Evolutionary conservation across 345 rosid species (phyloP), one percentile per base, ranked within the genome.

Genomic region (Aquilaria malaccensis): DNA sequence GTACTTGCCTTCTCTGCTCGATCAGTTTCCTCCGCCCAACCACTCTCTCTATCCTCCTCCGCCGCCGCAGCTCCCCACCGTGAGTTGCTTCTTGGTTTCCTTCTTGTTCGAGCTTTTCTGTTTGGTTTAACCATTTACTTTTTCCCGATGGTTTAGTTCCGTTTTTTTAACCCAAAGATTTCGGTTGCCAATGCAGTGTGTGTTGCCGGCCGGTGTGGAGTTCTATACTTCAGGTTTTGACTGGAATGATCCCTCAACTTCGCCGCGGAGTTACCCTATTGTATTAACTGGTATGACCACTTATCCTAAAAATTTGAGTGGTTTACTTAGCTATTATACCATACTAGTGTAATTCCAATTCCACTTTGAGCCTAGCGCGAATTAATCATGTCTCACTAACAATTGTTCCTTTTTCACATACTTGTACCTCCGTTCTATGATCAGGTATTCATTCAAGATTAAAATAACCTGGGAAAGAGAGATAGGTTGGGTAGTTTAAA

Each of bases 1-100:
- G 72, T 95, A 95, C 82, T 65, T 85, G 63, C 83, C 97, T 33
- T 79, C 95, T 49, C 77, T 81, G 55, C 88, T 95, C 31, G 99
- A 95, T 37, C 99, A 88, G 76, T 91, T 72, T 70, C 99, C 99
- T 60, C 77, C 81, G 62, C 76, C 78, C 47, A 77, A 76, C 80
- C 93, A 82, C 71, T 79, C 96, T 31, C 88, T 77, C 31, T 79
- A 77, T 63, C 81, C 96, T 68, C 78, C 84, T 3, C 97, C 96
- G 13, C 99, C 99, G 50, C 95, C 99, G 58, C 99, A 91, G 74
- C 96, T 95, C 63, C 85, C 99, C 15, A 88, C 91, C 41, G 99
- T 94, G 75, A 62, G 76, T 57, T 29, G 37, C 47, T n/a, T 45
- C 45, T 37, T 3, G 43, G 43, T 37, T 5, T 37, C 43, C 43